These are phyloP conservation scores for Gastrodia elata DNA, from an alignment of 106 monocot species.

Conservation along the genomic window DNA sequence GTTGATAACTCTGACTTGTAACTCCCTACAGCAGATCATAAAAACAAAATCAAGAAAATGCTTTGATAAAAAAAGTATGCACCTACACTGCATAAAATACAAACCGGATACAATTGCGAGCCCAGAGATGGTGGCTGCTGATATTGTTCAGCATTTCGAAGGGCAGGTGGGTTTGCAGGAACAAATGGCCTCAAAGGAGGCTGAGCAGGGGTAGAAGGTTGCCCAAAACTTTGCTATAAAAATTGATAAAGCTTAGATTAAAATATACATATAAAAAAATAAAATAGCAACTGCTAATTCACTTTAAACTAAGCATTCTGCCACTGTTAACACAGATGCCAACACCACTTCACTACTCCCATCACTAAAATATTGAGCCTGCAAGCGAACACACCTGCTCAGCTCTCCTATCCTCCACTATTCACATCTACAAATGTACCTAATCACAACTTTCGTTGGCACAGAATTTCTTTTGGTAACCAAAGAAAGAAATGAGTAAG, in stretches of 20 bases:
- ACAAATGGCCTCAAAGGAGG: slow-evolving; percentile 48
- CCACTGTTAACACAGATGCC: too few relatives aligned
- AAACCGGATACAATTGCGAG: slow-evolving; percentile 73
- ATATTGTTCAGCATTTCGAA: slow-evolving; percentile 72
- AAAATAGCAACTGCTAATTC: not conserved
- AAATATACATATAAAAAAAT: not conserved
- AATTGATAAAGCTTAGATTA: slow-evolving; percentile 3
- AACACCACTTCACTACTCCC: too few relatives aligned
- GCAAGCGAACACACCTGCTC: too few relatives aligned
- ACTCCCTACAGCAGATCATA: slow-evolving; percentile 28
- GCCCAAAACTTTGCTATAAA: slow-evolving; percentile 31
- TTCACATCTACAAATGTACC: too few relatives aligned
- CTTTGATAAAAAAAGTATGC: not conserved
- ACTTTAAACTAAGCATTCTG: too few relatives aligned
- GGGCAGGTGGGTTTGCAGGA: slow-evolving; percentile 47
- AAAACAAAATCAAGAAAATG: not conserved
- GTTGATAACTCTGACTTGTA: slow-evolving; percentile 29
- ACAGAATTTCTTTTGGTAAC: too few relatives aligned
- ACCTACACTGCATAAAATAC: slow-evolving; percentile 3
- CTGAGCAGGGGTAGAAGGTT: slow-evolving; percentile 38
- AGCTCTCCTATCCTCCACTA: too few relatives aligned
- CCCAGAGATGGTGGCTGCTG: slow-evolving; percentile 53
- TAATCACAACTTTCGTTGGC: too few relatives aligned
- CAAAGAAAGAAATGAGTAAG: too few relatives aligned
- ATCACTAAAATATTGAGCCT: too few relatives aligned